Evolutionary conservation across 2,329 filamentous ascomycete species (phyloP).

Genomic region (Hypocreales sp.): DNA sequence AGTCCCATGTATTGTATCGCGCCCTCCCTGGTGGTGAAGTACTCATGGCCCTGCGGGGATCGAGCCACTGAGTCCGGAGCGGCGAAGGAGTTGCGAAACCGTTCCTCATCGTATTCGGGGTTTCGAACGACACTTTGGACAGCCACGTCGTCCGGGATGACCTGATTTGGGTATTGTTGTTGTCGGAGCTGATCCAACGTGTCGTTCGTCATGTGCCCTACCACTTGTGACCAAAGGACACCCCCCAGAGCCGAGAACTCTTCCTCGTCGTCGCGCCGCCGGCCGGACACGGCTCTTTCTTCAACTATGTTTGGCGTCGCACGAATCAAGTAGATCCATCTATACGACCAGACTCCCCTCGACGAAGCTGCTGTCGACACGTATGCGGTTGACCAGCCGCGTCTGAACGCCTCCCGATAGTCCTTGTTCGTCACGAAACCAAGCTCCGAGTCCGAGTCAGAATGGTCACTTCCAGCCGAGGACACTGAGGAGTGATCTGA

Average conservation of each 20-base stretch:
- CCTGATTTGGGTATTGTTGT: background rate
- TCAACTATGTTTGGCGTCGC: slow-evolving; percentile 1
- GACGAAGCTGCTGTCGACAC: background rate
- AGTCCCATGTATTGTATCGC: background rate
- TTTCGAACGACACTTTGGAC: background rate
- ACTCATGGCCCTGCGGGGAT: background rate
- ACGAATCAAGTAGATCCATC: slow-evolving; percentile 1
- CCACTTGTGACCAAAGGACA: background rate
- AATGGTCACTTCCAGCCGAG: background rate
- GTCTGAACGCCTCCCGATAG: background rate
- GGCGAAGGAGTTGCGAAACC: background rate
- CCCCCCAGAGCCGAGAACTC: slow-evolving; percentile 1
- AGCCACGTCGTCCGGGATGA: background rate
- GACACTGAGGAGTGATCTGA: background rate
- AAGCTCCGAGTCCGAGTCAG: background rate
- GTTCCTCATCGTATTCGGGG: background rate
- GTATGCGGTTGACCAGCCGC: background rate
- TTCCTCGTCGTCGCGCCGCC: background rate
- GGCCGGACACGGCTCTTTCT: background rate
- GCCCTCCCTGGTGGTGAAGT: background rate
- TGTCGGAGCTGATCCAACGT: background rate
- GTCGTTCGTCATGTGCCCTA: background rate
- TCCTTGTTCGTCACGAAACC: background rate
- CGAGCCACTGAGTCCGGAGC: background rate
- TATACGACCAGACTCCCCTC: background rate